Base-by-base conservation (phyloP, 2,329 filamentous ascomycete species). In the Dothidotthia symphoricarpi region DNA sequence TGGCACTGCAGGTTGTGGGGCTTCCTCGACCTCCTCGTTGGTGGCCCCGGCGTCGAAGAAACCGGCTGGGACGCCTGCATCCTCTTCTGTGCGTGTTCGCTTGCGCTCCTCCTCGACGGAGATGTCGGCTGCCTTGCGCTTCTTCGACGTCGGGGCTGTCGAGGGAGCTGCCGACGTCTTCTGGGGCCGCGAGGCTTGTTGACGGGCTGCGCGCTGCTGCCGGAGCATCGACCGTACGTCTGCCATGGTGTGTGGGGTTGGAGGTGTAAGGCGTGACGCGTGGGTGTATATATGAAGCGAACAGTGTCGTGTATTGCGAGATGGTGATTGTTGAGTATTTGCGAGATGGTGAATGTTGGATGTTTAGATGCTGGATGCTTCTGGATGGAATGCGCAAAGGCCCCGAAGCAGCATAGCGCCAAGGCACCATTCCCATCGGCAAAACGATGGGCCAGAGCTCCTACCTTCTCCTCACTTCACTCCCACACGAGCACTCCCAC, bases 191-290 rank as follows among this genome's bases (percentile, higher is more conserved):
- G 58, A 60, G 33, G 56, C 47, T 37, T 63, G 62, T 29, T 65
- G 60, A 28, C 64, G 57, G 29, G 62, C 58, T 36, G 64, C 64
- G 13, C 64, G 61, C 45, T 68, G 61, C 49, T 67, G 61, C 38
- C 64, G 64, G 28, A 68, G 59, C 40, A 68, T 31, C 10, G 65
- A 54, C 30, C 65, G 63, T 22, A 63, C 64, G 51, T 68, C 64
- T 8, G 65, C 64, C 65, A 68, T 68, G 39, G 11, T 33, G 36
- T 19, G 5, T 28, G 5, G 11, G 32, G 16, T n/a, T 10, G 15
- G 29, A 10, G 22, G 7, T 16, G 15, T 10, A 29, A 9, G n/a
- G 24, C 31, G 16, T 19, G 28, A 32, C 8, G 12, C 27, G 31
- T 28, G 26, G 26, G 12, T 28, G 12, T n/a, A 11, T n/a, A 11